phyloP scores from a whole-genome alignment of 163 green algal species.

The Scenedesmus sp. region DNA sequence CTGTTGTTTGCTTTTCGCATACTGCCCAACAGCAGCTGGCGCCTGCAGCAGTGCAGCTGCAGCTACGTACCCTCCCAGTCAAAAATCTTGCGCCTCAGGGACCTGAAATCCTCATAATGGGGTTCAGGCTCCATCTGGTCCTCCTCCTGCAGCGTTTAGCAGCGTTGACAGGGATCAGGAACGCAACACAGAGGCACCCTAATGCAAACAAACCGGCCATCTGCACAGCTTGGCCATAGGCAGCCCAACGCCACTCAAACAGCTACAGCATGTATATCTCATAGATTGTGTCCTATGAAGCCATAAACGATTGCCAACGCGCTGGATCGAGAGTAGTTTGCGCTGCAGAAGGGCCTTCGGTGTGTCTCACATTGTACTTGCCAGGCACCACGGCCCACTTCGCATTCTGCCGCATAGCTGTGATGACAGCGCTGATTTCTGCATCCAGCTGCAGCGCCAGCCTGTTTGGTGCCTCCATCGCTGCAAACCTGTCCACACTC shows the following conservation, averaged over 20 bases:
- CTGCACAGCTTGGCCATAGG: conserved; percentile 1
- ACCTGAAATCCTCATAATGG: conserved; percentile 70
- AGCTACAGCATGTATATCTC: not conserved
- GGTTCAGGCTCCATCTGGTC: conserved; percentile 70
- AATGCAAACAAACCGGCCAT: not conserved
- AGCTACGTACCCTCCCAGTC: conserved; percentile 54
- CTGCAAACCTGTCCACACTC: not conserved
- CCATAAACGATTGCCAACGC: not conserved
- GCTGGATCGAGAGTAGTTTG: not conserved
- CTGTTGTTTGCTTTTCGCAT: not conserved
- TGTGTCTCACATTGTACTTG: conserved; percentile 73
- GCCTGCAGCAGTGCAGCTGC: not conserved
- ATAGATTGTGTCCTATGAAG: not conserved
- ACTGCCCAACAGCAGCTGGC: not conserved
- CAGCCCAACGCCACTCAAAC: conserved; percentile 54
- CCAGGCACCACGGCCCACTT: conserved; percentile 81
- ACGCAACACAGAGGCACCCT: not conserved
- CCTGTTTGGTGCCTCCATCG: conserved; percentile 42
- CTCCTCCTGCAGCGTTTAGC: conserved; percentile 61
- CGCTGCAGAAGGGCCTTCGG: not conserved
- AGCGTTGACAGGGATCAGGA: not conserved
- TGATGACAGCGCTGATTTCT: conserved; percentile 85
- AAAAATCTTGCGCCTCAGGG: conserved; percentile 70
- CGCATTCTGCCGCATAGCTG: conserved; percentile 87
- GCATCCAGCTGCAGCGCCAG: conserved; percentile 81